Base-by-base conservation (phyloP, 768 basidiomycete species). In the Suillus ampliporus region DNA sequence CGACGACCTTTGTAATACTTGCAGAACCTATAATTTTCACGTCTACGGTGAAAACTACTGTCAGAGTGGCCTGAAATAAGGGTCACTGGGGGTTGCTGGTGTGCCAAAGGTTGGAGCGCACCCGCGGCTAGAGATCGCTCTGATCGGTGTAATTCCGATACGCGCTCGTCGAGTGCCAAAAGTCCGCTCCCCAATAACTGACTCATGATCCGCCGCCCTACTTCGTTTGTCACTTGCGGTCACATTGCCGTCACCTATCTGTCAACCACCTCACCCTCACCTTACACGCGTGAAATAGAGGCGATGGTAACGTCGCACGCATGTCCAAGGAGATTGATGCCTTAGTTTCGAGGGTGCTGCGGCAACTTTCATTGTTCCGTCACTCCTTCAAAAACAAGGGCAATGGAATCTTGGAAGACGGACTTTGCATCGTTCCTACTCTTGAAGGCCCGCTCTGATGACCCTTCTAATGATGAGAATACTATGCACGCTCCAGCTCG, bases 31-130 rank as follows among this genome's bases (percentile, higher is more conserved):
- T 69, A 80, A 86, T 67, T 71, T 82, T 23, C 83, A 85, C 61
- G 83, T 87, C 28, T 86, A 81, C 64, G 85, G 85, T 1, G 75
- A 76, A 35, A 80, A 83, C 63, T n/a, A n/a, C 74, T 86, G 10
- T 84, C 82, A 70, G 77, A 82, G 51, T 87, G 85, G 85, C 81
- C 82, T 48, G 80, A 83, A 60, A 82, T 84, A 59, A 79, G 76
- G 52, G 71, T 68, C 44, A 74, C 72, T 8, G 78, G 83, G 2
- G 77, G 81, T 17, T 87, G 86, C 67, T 74, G 74, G n/a, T 86
- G 85, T 68, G 61, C 68, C 46, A 67, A 71, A 46, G n/a, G 66
- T 71, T 57, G 70, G 69, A 51, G 64, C 44, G 21, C 67, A 19
- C 26, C 21, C 14, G 44, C 47, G 58, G 61, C 66, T 61, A 41